Evolutionary conservation across 208 protist species (phyloP), one percentile per base, ranked within the genome.

Genomic region (Lotmaria passim): DNA sequence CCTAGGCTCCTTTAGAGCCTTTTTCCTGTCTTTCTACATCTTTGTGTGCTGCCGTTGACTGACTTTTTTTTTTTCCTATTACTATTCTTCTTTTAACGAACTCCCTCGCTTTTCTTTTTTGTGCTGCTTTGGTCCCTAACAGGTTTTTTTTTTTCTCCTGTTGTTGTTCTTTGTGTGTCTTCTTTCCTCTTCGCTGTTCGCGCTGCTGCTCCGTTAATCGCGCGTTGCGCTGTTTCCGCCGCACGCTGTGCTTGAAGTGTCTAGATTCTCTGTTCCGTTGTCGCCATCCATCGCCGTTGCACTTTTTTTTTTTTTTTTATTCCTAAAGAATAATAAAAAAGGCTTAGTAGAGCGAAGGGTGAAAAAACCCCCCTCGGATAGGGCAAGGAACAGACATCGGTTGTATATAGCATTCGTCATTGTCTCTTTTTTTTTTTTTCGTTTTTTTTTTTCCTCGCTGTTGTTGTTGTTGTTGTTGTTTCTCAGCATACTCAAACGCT

Each of bases 1-100:
- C n/a, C n/a, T n/a, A n/a, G n/a, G n/a, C n/a, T n/a, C n/a, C n/a
- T n/a, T n/a, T n/a, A n/a, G n/a, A n/a, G n/a, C n/a, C n/a, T 34
- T 30, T 47, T 61, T 47, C n/a, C 47, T 47, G 44, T 47, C 15
- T 61, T 15, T 64, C 47, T 68, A 19, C 21, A 48, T 47, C 36
- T 66, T 36, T 60, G 11, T 34, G 23, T 58, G 28, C 50, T 36
- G 30, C 7, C 24, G 50, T 31, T 36, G 23, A 59, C 31, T 52
- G n/a, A 8, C 44, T 56, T 56, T n/a, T 17, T 48, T 41, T 62
- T 17, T 19, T 17, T 41, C 8, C 52, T 58, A 2, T 58, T 21
- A 12, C 31, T 47, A 4, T 60, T 41, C 0, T 4, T 46, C 21
- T 7, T 7, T 60, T 46, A 14, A 34, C n/a, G n/a, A n/a, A n/a